Evolutionary conservation across 805 yeast species (phyloP), one percentile per base, ranked within the genome.

Genomic region (Scheffersomyces lignosus): DNA sequence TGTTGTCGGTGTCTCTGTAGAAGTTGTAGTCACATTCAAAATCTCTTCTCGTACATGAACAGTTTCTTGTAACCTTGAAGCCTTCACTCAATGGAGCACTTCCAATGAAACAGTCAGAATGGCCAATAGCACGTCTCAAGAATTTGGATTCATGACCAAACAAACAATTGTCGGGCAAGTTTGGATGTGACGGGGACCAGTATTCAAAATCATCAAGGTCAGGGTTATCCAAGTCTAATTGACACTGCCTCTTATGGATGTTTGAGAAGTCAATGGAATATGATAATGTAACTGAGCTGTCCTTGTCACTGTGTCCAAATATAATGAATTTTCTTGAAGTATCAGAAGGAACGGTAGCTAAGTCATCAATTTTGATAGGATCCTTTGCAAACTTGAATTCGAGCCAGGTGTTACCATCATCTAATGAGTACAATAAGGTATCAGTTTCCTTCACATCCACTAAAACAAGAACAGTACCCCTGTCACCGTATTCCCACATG

Each of bases 401-500:
- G 1, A 52, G 40, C 97, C 97, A 93, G 0, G 81, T 70, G 4
- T 68, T 65, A 24, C 98, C 99, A 46, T 82, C 85, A 62, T 93
- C 91, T 10, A 80, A 54, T 0, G 96, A 86, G 52, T 80, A 90
- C 1, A 63, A 48, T 0, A 91, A 36, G 1, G 63, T 60, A 41
- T 87, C 70, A 0, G 96, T 82, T 20, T 75, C 80, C 3, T 61
- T 66, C 4, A 75, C 78, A 27, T 80, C 71, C 2, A 84, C 91
- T 33, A 90, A 58, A 1, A 87, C 87, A 33, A 93, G 62, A 24
- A 93, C 75, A 1, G 96, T 81, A 13, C 99, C 99, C 46, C 87
- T 86, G 60, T 93, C 99, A 44, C 98, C 98, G 59, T 72, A 93
- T 61, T 90, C 98, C 98, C 98, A 93, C 77, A 84, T 83, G 49